These are phyloP conservation scores for Eucalyptus albens DNA, from an alignment of 345 rosid species.

Conservation along the genomic window DNA sequence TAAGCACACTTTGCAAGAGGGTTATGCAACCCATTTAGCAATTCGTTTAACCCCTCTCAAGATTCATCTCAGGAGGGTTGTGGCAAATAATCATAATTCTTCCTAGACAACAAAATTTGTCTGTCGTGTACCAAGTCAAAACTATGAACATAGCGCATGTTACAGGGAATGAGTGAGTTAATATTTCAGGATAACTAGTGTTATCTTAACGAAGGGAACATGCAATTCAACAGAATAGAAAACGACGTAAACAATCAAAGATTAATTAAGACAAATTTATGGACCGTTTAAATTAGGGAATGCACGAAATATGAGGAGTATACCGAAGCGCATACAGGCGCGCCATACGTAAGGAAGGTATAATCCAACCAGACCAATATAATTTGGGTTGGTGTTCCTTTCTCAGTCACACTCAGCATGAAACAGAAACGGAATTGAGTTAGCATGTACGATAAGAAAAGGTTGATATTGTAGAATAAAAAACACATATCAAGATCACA, in stretches of 20 bases:
- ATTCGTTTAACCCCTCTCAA: background rate
- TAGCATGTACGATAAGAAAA: background rate
- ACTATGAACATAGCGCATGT: background rate
- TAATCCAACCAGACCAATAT: background rate
- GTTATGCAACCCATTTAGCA: background rate
- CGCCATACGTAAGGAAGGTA: background rate
- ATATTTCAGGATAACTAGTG: background rate
- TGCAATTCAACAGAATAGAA: background rate
- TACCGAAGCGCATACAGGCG: background rate
- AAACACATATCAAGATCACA: background rate
- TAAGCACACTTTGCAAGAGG: background rate
- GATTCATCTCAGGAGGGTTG: background rate
- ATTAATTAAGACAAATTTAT: background rate
- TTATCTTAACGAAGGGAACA: background rate
- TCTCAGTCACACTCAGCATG: background rate
- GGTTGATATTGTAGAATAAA: background rate
- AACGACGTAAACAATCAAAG: background rate
- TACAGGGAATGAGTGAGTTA: background rate
- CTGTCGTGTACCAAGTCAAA: background rate
- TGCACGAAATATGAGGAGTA: background rate
- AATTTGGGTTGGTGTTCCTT: background rate
- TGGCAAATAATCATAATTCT: background rate
- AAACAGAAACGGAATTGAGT: background rate
- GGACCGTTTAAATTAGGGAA: background rate
- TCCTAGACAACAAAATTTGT: background rate